Conservation (phyloP, 2,329 filamentous ascomycete species). For the Nigrograna mackinnonii region DNA sequence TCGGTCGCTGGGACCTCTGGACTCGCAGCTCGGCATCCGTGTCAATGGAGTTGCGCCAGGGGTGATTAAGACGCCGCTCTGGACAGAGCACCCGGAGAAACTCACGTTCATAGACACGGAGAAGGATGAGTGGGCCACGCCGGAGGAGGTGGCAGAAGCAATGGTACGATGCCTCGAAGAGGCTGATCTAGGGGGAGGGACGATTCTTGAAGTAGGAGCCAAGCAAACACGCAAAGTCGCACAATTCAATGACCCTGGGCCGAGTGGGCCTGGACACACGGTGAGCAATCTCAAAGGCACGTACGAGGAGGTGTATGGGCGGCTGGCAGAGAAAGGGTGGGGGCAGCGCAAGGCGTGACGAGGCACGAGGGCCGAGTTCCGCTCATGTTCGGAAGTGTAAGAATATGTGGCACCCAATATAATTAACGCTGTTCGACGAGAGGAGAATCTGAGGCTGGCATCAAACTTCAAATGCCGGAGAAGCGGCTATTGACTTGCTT, state of each 20-base stretch:
- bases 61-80: slow-evolving; percentile 64
- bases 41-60: slow-evolving; percentile 65
- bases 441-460: slow-evolving; percentile 3
- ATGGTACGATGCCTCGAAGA: slow-evolving; percentile 62
- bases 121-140: slow-evolving; percentile 61
- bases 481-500: slow-evolving; percentile 1
- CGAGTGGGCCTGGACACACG: slow-evolving; percentile 51
- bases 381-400: slow-evolving; percentile 6
- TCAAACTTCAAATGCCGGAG: slow-evolving; percentile 11
- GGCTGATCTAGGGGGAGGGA: slow-evolving; percentile 48
- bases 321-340: slow-evolving; percentile 55
- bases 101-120: slow-evolving; percentile 52
- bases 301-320: slow-evolving; percentile 54
- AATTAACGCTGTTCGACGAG: neutral
- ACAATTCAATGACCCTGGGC: slow-evolving; percentile 58
- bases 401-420: slow-evolving; percentile 6
- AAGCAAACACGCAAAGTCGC: slow-evolving; percentile 54
- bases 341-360: slow-evolving; percentile 34
- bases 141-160: slow-evolving; percentile 62
- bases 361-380: neutral
- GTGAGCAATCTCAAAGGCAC: slow-evolving; percentile 45
- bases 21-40: slow-evolving; percentile 54
- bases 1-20: slow-evolving; percentile 54
- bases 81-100: slow-evolving; percentile 66
- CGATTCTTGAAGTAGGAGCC: slow-evolving; percentile 60